A percentile compares a stretch with the other conserved stretches of the same genome.
phyloP scores from a whole-genome alignment of 106 monocot genomes.

The Phalaenopsis equestris region DNA sequence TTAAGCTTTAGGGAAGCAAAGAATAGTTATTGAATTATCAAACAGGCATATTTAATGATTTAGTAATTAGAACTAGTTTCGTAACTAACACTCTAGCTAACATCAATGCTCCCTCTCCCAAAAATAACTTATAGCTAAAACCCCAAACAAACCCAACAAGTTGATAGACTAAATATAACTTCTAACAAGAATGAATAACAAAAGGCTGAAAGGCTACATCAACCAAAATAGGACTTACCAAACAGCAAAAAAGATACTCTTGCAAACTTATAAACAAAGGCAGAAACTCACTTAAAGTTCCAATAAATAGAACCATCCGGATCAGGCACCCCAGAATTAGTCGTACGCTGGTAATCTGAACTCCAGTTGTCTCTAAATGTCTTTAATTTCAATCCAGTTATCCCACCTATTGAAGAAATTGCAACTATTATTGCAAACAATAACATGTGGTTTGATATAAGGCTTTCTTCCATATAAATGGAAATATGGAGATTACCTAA shows the following conservation, averaged over 20 bases:
- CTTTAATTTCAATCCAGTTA: conserved; percentile 65
- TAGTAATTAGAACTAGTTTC: background rate
- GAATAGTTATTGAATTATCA: background rate
- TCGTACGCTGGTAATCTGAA: conserved; percentile 81
- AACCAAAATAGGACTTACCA: background rate
- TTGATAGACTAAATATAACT: background rate
- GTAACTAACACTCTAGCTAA: background rate
- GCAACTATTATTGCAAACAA: background rate
- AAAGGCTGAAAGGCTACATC: background rate
- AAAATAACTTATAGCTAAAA: background rate
- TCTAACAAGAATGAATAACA: background rate
- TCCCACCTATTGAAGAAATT: conserved; percentile 42
- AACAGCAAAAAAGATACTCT: conserved; percentile 8
- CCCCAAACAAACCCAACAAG: background rate
- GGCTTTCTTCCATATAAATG: background rate
- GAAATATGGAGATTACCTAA: background rate
- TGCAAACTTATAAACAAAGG: background rate
- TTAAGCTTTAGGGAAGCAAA: background rate
- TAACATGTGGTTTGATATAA: background rate
- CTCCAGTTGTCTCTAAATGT: conserved; percentile 89
- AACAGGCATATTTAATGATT: background rate
- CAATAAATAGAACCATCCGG: conserved; percentile 66
- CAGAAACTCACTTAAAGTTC: conserved; percentile 74
- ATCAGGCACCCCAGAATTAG: conserved; percentile 88
- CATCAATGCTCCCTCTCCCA: background rate